These are phyloP conservation scores for Tolypocladium tundrense DNA, from an alignment of 2,329 filamentous ascomycete genomes.

Conservation along the genomic window DNA sequence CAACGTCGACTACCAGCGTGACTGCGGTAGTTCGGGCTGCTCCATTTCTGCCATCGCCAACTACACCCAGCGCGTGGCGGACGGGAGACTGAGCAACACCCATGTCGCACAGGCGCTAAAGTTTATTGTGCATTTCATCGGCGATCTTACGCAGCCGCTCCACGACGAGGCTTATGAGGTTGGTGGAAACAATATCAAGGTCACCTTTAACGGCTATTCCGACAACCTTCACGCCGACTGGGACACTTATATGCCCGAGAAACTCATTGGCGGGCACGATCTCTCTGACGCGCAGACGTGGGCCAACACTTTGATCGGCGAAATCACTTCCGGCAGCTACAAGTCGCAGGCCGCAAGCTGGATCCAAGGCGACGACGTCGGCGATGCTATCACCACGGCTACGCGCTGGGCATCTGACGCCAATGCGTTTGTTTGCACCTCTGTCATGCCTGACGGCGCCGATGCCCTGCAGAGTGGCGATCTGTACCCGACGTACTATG, in stretches of 20 bases:
- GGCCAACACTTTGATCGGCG: constrained; percentile 21
- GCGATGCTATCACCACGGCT: constrained; percentile 19
- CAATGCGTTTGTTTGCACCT: constrained; percentile 32
- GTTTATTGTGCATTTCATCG: constrained; percentile 36
- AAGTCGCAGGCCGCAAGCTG: constrained; percentile 22
- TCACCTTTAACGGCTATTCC: constrained; percentile 37
- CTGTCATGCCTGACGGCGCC: constrained; percentile 27
- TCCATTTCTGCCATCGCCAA: constrained; percentile 16
- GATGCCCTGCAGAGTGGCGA: constrained; percentile 27
- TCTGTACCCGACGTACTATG: constrained; percentile 28
- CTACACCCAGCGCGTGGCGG: constrained; percentile 14
- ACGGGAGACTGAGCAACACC: constrained; percentile 6
- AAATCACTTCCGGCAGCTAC: constrained; percentile 27
- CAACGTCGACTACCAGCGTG: constrained; percentile 33
- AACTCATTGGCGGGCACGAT: constrained; percentile 24
- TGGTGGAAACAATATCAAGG: constrained; percentile 43
- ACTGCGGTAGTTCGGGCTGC: constrained; percentile 12
- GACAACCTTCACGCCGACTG: constrained; percentile 52
- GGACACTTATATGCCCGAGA: constrained; percentile 49
- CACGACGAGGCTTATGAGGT: constrained; percentile 40
- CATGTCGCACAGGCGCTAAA: constrained; percentile 11
- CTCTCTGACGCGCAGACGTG: constrained; percentile 26
- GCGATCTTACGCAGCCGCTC: constrained; percentile 46
- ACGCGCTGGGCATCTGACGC: constrained; percentile 29
- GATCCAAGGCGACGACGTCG: constrained; percentile 23